Evolutionary conservation across 75 land plant species (phyloP), one percentile per base, ranked within the genome.

Genomic region (Sequoiadendron giganteum): DNA sequence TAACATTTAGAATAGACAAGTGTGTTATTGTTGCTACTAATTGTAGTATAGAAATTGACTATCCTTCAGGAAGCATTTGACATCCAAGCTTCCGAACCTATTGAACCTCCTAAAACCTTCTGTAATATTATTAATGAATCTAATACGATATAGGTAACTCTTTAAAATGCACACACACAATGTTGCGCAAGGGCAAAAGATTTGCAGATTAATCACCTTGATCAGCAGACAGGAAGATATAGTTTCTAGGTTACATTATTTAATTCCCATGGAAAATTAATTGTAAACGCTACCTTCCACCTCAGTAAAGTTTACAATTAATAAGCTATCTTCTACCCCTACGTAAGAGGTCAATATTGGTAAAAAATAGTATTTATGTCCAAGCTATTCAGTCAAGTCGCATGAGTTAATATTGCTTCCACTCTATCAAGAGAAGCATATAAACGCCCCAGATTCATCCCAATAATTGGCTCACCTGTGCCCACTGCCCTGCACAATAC

Each of bases 351-450:
- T 14, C 48, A 45, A 21, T 47, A 10, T 82, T 82, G 84, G 45
- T 82, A 14, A 82, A 42, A 13, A 82, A 82, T 10, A 82, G 10
- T 79, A 10, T 28, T 36, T 1, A 42, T 42, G 30, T 45, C 30
- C 83, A 81, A 28, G 10, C n/a, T 32, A 28, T 10, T 79, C 43
- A 65, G 1, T 90, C 90, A 90, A 61, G 90, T 85, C 38, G 40
- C 58, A n/a, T 91, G 92, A 21, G 92, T 91, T 58, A 91, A 65
- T 88, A 97, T 96, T 43, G 96, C 94, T 89, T 96, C 97, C 86
- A 97, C 90, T 84, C 97, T 87, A 76, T 97, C 98, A 34, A 97
- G 78, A 47, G 95, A 94, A 88, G 97, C 97, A 86, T 93, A 86
- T 55, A 97, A 89, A 52, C 90, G 92, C 39, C 98, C 98, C 48